Base-by-base conservation (phyloP, 1,284 basidiomycete species). In the Cutaneotrichosporon sp. region DNA sequence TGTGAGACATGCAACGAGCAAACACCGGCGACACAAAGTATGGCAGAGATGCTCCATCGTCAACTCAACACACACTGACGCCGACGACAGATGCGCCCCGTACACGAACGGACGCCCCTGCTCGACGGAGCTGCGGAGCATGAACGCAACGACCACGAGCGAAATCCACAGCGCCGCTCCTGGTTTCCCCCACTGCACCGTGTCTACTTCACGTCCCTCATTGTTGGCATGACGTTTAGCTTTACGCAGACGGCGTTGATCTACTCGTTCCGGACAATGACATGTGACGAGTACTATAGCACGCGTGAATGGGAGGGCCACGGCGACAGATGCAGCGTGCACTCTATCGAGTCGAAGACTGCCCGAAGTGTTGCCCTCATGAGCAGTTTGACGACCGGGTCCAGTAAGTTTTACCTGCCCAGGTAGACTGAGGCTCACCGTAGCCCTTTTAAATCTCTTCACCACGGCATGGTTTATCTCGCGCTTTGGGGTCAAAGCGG, bases 161-260 rank as follows among this genome's bases (percentile, higher is more conserved):
- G 17, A 20, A 5, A 20, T 40, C 7, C 26, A 5, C 26, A 21
- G 23, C 5, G 36, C 18, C 44, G 44, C 14, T 35, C 43, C 3
- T 49, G 39, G 23, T 49, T 68, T 48, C 60, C 64, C 7, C 67
- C 67, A 1, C 52, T 71, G n/a, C 36, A 36, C 0, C 54, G 68
- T 22, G 67, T 74, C 2, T 54, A 67, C 21, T 65, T 72, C 56
- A 64, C 65, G 33, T 61, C 68, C 1, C 55, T 67, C 23, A 55
- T 74, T 22, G 59, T 71, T 1, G 51, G 61, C 3, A 55, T 69
- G 41, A 66, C 72, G 2, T 73, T 74, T 51, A 60, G 65, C 15
- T 59, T 66, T 37, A 74, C 73, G 13, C 66, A 70, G 41, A 70
- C 74, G 8, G 64, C 72, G 10, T 51, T 76, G n/a, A 62, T 76